Conservation (phyloP, 1,139 yeast genomes). For the Diutina mesorugosa region DNA sequence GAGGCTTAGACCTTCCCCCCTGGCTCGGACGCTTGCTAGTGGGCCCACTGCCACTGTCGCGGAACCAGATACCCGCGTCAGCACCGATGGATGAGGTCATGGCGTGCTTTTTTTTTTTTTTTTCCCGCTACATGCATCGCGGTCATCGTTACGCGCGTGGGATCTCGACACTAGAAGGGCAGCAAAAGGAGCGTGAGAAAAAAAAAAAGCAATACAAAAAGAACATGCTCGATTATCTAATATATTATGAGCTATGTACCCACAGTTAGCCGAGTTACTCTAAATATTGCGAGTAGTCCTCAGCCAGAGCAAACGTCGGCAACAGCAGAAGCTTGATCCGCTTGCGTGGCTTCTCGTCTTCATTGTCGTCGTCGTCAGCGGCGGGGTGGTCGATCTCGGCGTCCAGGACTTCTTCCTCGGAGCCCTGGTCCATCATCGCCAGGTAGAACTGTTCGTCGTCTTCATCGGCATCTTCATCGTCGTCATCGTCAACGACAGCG, state of each 20-base stretch:
- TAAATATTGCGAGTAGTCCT: constrained; percentile 71
- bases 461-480: constrained; percentile 12
- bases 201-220: background rate
- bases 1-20: too few relatives aligned
- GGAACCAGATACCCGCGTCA: background rate
- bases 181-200: background rate
- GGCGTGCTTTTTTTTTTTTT: background rate
- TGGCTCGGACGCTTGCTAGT: too few relatives aligned
- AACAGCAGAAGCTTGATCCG: constrained; percentile 51
- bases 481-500: constrained; percentile 15
- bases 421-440: background rate
- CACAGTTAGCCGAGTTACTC: constrained; percentile 9
- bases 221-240: background rate
- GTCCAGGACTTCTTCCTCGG: constrained; percentile 10
- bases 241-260: background rate
- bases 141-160: background rate
- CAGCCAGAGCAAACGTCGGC: constrained; percentile 85
- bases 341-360: constrained; percentile 27
- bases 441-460: constrained; percentile 12
- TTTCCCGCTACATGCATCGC: background rate
- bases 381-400: constrained; percentile 16
- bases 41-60: background rate
- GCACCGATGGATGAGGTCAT: background rate
- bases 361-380: constrained; percentile 9
- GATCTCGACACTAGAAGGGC: background rate